A percentile compares a stretch with the other conserved stretches of the same genome.
Evolutionary conservation across 2,329 filamentous ascomycete genomes (phyloP).

Genomic region (Periconia macrospinosa): DNA sequence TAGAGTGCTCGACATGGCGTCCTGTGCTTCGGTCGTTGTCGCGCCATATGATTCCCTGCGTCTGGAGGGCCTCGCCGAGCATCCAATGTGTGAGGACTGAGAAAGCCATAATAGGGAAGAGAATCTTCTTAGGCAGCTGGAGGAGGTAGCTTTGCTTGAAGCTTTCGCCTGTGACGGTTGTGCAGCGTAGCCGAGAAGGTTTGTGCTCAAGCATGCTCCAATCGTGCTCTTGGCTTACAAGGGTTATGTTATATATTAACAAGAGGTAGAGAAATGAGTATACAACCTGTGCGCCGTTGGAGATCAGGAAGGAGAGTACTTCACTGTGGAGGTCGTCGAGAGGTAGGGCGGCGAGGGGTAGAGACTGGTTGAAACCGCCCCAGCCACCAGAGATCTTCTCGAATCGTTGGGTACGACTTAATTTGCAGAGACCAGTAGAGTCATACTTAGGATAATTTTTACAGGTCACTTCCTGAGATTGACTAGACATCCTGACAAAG

Average conservation of each 20-base stretch:
- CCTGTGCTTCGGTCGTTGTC: slow-evolving; percentile 7
- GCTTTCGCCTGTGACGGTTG: slow-evolving; percentile 27
- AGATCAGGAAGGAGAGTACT: too few relatives aligned
- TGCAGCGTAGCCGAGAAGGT: slow-evolving; percentile 27
- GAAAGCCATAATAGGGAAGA: slow-evolving; percentile 34
- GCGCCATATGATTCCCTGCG: slow-evolving; percentile 27
- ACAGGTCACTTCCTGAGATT: too few relatives aligned
- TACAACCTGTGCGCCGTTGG: slow-evolving; percentile 34
- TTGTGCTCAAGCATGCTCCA: slow-evolving; percentile 31
- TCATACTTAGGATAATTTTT: too few relatives aligned
- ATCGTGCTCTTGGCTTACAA: slow-evolving; percentile 27
- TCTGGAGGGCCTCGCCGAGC: slow-evolving; percentile 33
- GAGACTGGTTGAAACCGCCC: too few relatives aligned
- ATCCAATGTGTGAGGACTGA: slow-evolving; percentile 35
- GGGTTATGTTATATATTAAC: slow-evolving; percentile 35
- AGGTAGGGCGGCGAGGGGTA: too few relatives aligned
- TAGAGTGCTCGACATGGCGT: slow-evolving; percentile 19
- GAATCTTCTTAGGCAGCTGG: slow-evolving; percentile 31
- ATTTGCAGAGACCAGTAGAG: too few relatives aligned
- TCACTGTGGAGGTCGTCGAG: too few relatives aligned
- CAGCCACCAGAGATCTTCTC: too few relatives aligned
- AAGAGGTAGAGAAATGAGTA: slow-evolving; percentile 35
- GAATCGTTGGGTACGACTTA: too few relatives aligned
- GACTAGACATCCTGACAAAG: too few relatives aligned
- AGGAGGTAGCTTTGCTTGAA: slow-evolving; percentile 34